These are phyloP conservation scores for Fusarium armeniacum DNA, from an alignment of 2,329 filamentous ascomycete genomes.

Conservation along the genomic window DNA sequence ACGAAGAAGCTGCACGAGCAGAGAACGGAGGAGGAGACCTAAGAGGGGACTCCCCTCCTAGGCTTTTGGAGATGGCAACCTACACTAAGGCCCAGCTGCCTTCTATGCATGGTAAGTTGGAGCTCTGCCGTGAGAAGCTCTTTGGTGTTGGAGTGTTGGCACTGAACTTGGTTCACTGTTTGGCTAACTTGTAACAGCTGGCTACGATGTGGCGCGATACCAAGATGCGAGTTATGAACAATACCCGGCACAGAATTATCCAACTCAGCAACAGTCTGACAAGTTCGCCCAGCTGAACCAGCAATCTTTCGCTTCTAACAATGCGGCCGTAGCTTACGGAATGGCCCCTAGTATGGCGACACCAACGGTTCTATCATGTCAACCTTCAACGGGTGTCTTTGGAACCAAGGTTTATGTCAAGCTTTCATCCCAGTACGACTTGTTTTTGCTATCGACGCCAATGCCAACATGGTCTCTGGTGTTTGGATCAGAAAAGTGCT, in stretches of 20 bases:
- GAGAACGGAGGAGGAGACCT: constrained; percentile 67
- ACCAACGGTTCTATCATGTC: constrained; percentile 76
- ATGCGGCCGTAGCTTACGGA: constrained; percentile 74
- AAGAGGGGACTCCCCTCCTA: constrained; percentile 68
- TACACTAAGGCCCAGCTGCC: constrained; percentile 84
- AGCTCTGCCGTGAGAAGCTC: neutral
- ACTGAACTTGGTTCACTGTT: neutral
- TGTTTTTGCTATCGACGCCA: constrained; percentile 70
- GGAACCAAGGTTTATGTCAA: constrained; percentile 81
- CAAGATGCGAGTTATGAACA: constrained; percentile 69
- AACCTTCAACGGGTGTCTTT: constrained; percentile 75
- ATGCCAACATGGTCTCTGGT: constrained; percentile 73
- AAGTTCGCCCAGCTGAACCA: constrained; percentile 68
- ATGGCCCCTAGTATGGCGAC: constrained; percentile 63
- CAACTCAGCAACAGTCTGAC: constrained; percentile 63
- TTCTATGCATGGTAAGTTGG: constrained; percentile 86
- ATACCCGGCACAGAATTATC: constrained; percentile 64
- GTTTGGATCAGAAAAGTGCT: constrained; percentile 82
- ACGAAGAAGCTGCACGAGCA: constrained; percentile 69
- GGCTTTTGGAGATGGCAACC: constrained; percentile 58
- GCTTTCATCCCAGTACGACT: constrained; percentile 80
- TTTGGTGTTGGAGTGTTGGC: neutral
- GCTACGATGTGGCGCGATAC: constrained; percentile 72
- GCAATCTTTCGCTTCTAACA: constrained; percentile 71
- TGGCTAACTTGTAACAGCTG: constrained; percentile 55